These are phyloP conservation scores for Vigna mungo DNA, from an alignment of 306 rosid genomes.

Conservation along the genomic window DNA sequence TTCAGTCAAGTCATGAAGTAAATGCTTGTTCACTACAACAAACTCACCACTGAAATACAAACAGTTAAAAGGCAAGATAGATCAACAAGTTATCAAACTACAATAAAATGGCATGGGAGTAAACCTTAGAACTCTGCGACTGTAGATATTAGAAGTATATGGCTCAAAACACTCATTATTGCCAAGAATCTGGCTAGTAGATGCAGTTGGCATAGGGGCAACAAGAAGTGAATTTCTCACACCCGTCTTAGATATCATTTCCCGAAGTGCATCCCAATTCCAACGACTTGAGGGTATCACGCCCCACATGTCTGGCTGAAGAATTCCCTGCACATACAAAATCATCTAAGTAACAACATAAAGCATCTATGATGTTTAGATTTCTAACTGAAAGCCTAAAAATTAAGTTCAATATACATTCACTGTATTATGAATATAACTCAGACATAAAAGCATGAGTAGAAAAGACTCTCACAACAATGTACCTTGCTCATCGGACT, in stretches of 20 bases:
- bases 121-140: constrained; percentile 85
- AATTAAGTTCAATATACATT: not conserved
- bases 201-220: constrained; percentile 95
- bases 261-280: constrained; percentile 77
- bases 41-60: constrained; percentile 78
- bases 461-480: not conserved
- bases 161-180: constrained; percentile 97
- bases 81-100: not conserved
- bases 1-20: constrained; percentile 85
- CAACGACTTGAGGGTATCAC: constrained; percentile 72
- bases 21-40: constrained; percentile 93
- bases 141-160: constrained; percentile 88
- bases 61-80: constrained; percentile 35
- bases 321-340: constrained; percentile 65
- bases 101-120: constrained; percentile 1
- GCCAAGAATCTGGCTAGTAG: constrained; percentile 94
- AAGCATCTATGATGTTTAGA: not conserved
- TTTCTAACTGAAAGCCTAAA: not conserved
- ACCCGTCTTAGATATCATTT: constrained; percentile 61
- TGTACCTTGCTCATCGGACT: constrained; percentile 89
- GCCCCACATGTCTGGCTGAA: constrained; percentile 94
- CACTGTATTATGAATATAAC: not conserved
- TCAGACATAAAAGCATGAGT: not conserved
- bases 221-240: constrained; percentile 88
- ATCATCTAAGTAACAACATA: constrained; percentile 17